These are phyloP conservation scores for Kazachstania kunashirensis DNA, from an alignment of 805 yeast species.

Conservation along the genomic window DNA sequence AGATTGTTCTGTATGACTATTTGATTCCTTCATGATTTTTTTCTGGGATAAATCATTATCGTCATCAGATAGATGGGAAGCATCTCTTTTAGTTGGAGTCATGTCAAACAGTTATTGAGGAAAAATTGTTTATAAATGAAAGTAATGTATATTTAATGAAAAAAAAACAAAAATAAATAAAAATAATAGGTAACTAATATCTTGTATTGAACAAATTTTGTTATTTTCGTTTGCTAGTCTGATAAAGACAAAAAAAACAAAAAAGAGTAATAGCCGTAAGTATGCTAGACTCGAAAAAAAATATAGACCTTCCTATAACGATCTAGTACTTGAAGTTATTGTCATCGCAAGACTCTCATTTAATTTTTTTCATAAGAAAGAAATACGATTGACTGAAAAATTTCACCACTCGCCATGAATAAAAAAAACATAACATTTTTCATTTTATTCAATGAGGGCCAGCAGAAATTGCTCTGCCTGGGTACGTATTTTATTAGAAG, in stretches of 20 bases:
- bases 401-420: too few species aligned
- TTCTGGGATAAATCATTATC: neutral
- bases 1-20: constrained; percentile 6
- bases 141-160: too few species aligned
- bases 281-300: too few species aligned
- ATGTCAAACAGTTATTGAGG: too few species aligned
- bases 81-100: constrained; percentile 8
- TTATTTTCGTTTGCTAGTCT: neutral
- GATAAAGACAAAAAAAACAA: neutral
- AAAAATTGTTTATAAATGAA: neutral
- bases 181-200: neutral
- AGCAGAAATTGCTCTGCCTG: neutral
- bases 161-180: neutral
- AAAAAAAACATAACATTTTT: too few species aligned
- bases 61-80: neutral
- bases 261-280: too few species aligned
- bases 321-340: too few species aligned
- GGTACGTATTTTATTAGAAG: neutral
- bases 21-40: neutral
- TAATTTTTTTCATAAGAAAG: too few species aligned
- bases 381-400: too few species aligned
- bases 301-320: too few species aligned
- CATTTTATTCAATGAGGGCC: too few species aligned
- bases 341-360: too few species aligned
- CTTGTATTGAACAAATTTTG: neutral